Evolutionary conservation across 176 grass and related monocot species (phyloP).

Genomic region (Oryza nivara): DNA sequence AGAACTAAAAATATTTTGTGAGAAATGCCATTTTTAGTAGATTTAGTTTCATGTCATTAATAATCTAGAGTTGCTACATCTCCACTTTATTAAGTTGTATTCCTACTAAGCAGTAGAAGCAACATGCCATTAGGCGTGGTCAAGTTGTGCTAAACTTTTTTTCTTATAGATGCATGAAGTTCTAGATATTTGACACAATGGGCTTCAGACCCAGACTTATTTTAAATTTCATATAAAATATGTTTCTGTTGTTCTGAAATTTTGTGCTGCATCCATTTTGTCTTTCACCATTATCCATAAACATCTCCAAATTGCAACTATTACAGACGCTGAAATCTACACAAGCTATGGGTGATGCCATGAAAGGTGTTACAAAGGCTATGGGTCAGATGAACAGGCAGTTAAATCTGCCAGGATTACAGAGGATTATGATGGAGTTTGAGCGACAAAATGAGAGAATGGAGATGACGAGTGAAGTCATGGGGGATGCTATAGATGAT

Average conservation of each 20-base stretch:
- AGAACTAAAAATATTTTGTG: not conserved
- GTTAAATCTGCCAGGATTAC: slow-evolving; percentile 67
- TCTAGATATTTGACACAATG: too few species aligned
- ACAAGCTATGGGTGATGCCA: slow-evolving; percentile 81
- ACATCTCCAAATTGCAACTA: not conserved
- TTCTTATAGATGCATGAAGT: too few species aligned
- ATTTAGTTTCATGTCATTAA: not conserved
- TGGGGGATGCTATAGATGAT: slow-evolving; percentile 79
- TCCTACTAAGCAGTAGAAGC: not conserved
- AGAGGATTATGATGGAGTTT: slow-evolving; percentile 81
- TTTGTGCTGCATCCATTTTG: not conserved
- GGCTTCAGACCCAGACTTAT: not conserved
- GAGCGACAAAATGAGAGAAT: slow-evolving; percentile 84
- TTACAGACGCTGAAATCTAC: slow-evolving; percentile 76
- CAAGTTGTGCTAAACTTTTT: not conserved
- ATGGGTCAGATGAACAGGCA: slow-evolving; percentile 84
- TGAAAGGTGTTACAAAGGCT: slow-evolving; percentile 85
- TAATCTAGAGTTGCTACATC: not conserved
- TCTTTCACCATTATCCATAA: not conserved
- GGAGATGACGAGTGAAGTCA: slow-evolving; percentile 80
- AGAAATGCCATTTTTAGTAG: not conserved
- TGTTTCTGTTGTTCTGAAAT: not conserved
- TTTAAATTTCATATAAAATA: not conserved
- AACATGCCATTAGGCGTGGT: not conserved
- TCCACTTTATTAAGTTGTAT: not conserved